Conservation (phyloP, 768 basidiomycete genomes). For the Suillus paluster region DNA sequence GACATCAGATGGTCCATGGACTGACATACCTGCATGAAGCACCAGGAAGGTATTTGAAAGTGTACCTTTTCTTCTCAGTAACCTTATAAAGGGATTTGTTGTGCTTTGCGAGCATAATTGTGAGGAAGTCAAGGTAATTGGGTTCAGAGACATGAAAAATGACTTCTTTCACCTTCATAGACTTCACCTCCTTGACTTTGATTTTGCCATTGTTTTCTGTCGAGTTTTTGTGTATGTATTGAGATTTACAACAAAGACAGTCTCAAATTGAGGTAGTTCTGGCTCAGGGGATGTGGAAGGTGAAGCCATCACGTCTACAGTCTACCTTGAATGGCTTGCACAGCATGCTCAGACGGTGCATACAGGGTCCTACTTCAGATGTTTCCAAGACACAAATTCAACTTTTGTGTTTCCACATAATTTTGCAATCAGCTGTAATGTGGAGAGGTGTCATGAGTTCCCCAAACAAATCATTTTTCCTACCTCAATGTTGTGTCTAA, state of each 20-base stretch:
- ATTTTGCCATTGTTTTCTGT: background rate
- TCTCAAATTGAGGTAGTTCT: background rate
- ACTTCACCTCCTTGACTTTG: slow-evolving; percentile 4
- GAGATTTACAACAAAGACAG: background rate
- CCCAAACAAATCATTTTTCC: no score
- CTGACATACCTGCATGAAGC: background rate
- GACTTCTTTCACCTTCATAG: slow-evolving; percentile 4
- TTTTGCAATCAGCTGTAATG: background rate
- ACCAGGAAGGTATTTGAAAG: slow-evolving; percentile 1
- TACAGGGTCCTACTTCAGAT: background rate
- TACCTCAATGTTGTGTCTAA: no score
- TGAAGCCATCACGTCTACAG: no score
- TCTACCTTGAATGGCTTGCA: no score
- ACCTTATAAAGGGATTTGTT: background rate
- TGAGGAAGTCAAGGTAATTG: slow-evolving; percentile 7
- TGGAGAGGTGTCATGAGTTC: no score
- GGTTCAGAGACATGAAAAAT: background rate
- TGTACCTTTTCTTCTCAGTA: slow-evolving; percentile 5
- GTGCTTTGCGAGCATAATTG: slow-evolving; percentile 1
- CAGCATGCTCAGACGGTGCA: no score
- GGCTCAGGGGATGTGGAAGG: background rate
- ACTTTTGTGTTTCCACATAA: background rate
- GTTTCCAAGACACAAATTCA: background rate
- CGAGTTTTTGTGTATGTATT: background rate
- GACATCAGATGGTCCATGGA: no score